These are phyloP conservation scores for Boletus semigastroideus DNA, from an alignment of 1,284 basidiomycete genomes.

Conservation along the genomic window DNA sequence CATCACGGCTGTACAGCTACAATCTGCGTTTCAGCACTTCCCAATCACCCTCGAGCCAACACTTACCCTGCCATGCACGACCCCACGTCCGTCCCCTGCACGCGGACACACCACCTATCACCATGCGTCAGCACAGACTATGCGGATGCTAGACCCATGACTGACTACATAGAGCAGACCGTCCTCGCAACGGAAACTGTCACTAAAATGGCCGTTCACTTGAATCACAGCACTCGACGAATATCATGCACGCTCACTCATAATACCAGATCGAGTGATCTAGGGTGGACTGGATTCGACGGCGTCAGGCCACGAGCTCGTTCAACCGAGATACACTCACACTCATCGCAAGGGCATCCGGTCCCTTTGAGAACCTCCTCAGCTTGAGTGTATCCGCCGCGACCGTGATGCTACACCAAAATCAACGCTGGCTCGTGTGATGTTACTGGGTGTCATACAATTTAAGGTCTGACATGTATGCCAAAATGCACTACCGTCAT, in stretches of 20 bases:
- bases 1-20: conserved; percentile 73
- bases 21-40: conserved; percentile 6
- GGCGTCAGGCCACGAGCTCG: conserved; percentile 1
- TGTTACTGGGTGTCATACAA: conserved; percentile 51
- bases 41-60: neutral
- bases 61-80: conserved; percentile 72
- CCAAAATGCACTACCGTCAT: conserved; percentile 70
- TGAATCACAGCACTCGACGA: neutral
- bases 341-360: conserved; percentile 65
- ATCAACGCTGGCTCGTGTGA: conserved; percentile 7
- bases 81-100: conserved; percentile 70
- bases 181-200: conserved; percentile 74
- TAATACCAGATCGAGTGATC: conserved; percentile 89
- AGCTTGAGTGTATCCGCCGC: conserved; percentile 68
- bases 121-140: conserved; percentile 6
- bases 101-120: conserved; percentile 62
- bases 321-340: conserved; percentile 40
- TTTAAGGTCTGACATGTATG: conserved; percentile 82
- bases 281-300: conserved; percentile 61
- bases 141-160: neutral
- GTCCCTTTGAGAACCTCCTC: conserved; percentile 47
- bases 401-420: conserved; percentile 56
- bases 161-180: conserved; percentile 81
- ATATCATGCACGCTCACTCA: conserved; percentile 43
- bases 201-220: conserved; percentile 40